Evolutionary conservation across 371 early-diverging fungal genomes (phyloP).

Genomic region (Mucor indicus): DNA sequence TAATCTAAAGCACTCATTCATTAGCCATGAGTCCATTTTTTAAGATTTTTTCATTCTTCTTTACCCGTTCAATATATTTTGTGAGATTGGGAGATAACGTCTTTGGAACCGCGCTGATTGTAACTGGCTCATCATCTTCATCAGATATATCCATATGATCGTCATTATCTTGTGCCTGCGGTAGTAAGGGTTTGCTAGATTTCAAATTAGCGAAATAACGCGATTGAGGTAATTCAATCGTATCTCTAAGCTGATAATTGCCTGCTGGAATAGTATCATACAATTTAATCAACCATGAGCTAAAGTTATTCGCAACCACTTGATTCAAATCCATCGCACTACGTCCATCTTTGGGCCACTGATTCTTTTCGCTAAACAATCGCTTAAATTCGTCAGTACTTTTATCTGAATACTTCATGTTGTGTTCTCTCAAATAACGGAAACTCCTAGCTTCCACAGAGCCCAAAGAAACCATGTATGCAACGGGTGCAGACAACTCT

Average conservation of each 20-base stretch:
- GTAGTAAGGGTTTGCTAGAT: background rate
- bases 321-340: background rate
- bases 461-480: slow-evolving; percentile 10
- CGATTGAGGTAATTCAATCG: slow-evolving; percentile 1
- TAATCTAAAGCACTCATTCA: too few species aligned
- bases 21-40: too few species aligned
- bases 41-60: too few species aligned
- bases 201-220: background rate
- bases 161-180: background rate
- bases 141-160: slow-evolving; percentile 15
- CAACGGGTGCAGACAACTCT: background rate
- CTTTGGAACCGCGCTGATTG: too few species aligned
- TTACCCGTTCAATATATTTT: too few species aligned
- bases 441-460: slow-evolving; percentile 11
- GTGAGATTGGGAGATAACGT: too few species aligned
- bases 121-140: too few species aligned
- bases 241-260: slow-evolving; percentile 11
- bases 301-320: background rate
- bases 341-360: slow-evolving; percentile 9
- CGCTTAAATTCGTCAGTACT: background rate
- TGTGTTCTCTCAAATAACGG: background rate
- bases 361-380: background rate
- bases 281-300: background rate
- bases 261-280: background rate
- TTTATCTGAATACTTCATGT: background rate